These are phyloP conservation scores for Spergularia azorica DNA, from an alignment of 179 eudicot genomes.

Conservation along the genomic window DNA sequence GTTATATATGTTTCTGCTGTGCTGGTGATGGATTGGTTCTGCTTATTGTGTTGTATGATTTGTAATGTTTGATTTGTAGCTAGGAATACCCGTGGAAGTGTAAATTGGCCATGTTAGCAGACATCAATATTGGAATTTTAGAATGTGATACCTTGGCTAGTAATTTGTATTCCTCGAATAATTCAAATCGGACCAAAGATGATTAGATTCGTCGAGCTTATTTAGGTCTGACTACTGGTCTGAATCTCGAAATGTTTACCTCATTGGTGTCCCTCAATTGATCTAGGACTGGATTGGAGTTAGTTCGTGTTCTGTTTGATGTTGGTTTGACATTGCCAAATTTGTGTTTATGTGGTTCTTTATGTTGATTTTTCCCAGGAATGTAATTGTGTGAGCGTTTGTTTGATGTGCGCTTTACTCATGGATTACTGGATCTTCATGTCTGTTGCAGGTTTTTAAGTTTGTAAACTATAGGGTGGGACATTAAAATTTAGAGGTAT, in stretches of 20 bases:
- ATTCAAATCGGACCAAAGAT: background rate
- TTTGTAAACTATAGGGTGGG: background rate
- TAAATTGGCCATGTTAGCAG: background rate
- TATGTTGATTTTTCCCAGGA: background rate
- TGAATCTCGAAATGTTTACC: background rate
- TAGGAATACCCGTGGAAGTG: slow-evolving; percentile 8
- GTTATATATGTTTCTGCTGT: slow-evolving; percentile 5
- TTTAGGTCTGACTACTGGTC: background rate
- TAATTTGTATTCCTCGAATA: background rate
- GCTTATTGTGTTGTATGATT: background rate
- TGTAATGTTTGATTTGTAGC: background rate
- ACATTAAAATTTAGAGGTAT: background rate
- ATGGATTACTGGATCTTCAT: background rate
- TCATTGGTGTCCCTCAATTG: background rate
- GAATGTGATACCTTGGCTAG: background rate
- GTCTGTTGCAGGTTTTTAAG: background rate
- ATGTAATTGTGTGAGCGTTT: background rate
- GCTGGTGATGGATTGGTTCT: background rate
- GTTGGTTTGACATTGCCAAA: background rate
- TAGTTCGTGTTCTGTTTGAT: background rate
- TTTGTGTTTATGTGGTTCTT: background rate
- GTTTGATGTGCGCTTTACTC: slow-evolving; percentile 3
- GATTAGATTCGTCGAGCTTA: background rate
- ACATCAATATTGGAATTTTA: background rate
- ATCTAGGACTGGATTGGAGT: background rate